Evolutionary conservation across 208 protist species (phyloP), one percentile per base, ranked within the genome.

Genomic region (Histomonas meleagridis): DNA sequence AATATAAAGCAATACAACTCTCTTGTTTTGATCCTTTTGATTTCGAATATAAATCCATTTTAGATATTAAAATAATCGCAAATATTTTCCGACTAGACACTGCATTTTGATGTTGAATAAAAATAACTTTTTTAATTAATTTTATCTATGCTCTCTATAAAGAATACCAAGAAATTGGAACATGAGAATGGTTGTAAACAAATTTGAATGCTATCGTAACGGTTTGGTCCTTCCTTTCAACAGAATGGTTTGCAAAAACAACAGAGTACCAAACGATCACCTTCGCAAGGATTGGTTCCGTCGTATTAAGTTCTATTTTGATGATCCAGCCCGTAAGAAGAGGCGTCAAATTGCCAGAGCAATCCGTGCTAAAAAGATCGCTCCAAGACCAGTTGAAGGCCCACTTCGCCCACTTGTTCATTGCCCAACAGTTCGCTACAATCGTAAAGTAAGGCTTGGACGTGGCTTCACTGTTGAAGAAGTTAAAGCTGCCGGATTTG

Each of bases 391-490:
- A 40, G 81, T 95, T 62, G 92, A 93, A 53, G 93, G 93, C 23
- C 40, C 91, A 57, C 92, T 96, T 23, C 94, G 95, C 53, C 95
- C 95, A n/a, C 91, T 95, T 38, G 95, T 96, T 38, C 94, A 91
- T 57, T 93, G 93, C 91, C 93, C 86, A 53, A 95, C 95, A 60
- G 51, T 93, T 40, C 92, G 92, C 60, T 95, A 96, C 93, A 95
- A 96, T 93, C 48, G 91, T 35, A 93, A 94, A 57, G 69, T 93
- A 38, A 62, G 94, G n/a, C 53, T 81, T 60, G 95, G 95, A 40
- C 94, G 94, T 92, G 95, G 95, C 38, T 96, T 96, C 92, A 94
- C 95, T 57, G 69, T 95, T 62, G 92, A 92, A 9, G 95, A 96
- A 92, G 79, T 96, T 2, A 92, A 94, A 91, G 92, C 79, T 46